phyloP scores from a whole-genome alignment of 352 stramenopile species.

The Phytophthora citricola region DNA sequence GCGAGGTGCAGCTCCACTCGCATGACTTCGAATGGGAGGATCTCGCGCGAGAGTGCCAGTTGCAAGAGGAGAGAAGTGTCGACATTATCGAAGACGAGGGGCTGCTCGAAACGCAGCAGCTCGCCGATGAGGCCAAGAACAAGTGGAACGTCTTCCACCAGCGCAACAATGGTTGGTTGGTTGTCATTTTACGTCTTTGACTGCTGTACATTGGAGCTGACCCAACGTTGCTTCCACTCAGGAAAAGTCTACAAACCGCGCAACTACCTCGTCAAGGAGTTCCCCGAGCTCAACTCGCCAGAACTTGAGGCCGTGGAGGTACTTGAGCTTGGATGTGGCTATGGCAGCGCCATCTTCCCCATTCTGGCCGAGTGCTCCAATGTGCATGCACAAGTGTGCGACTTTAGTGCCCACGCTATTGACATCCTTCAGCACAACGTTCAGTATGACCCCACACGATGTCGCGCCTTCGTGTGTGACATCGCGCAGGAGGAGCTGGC shows the following conservation, averaged over 20 bases:
- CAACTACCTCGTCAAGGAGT: conserved; percentile 85
- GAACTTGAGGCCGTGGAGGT: conserved; percentile 52
- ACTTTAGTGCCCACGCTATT: conserved; percentile 87
- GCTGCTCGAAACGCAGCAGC: conserved; percentile 32
- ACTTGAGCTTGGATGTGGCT: conserved; percentile 87
- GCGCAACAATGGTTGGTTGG: conserved; percentile 68
- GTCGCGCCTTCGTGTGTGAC: conserved; percentile 78
- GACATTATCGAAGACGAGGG: conserved; percentile 11
- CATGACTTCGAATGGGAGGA: conserved; percentile 84
- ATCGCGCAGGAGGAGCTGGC: conserved; percentile 60
- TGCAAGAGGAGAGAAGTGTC: conserved; percentile 13
- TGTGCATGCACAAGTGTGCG: conserved; percentile 74
- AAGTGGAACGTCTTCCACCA: conserved; percentile 84
- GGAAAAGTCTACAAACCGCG: conserved; percentile 85
- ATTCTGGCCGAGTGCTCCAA: conserved; percentile 75
- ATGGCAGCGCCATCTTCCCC: conserved; percentile 88
- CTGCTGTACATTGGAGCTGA: conserved; percentile 7
- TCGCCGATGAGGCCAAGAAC: conserved; percentile 61
- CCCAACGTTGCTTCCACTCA: conserved; percentile 19
- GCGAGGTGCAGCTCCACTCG: conserved; percentile 70
- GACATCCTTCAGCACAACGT: conserved; percentile 65
- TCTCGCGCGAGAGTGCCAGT: conserved; percentile 55
- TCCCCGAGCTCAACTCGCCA: conserved; percentile 64
- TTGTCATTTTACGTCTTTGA: neutral
- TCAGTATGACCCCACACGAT: conserved; percentile 54